Evolutionary conservation across 805 yeast genomes (phyloP), one percentile per base, ranked within the genome.

Genomic region (Candida endomychidarum): DNA sequence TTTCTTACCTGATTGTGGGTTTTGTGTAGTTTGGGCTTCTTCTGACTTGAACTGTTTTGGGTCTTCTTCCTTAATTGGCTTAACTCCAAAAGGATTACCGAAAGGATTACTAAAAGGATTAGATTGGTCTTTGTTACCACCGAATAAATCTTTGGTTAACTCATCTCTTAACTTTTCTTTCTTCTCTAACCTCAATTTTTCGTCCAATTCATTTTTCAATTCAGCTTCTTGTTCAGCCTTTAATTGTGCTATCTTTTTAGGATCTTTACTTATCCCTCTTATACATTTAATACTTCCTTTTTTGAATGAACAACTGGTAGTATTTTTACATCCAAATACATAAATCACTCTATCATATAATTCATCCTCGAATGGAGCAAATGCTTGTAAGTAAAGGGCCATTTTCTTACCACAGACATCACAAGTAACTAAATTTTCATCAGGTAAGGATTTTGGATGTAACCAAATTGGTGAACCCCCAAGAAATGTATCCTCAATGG

Each of bases 341-440:
- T 91, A 93, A 12, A 93, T 61, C 3, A 80, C 80, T 44, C 99
- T 76, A 52, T 87, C 96, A 55, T 90, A 88, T 29, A 79, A 67
- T 8, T 81, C 71, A 24, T 75, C 75, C 23, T 81, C 86, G 29
- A 90, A 60, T 1, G 95, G 95, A 0, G 96, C 83, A 60, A 75
- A 83, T 1, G 91, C 83, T 57, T 93, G 98, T 1, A 83, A 61
- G 21, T 90, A 65, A 33, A 91, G 62, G 10, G 84, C 77, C 82
- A 88, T 73, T 11, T 69, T 63, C 8, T 67, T 58, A 1, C 61
- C 63, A 64, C 99, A 93, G 39, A 74, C 75, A 34, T 74, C 77
- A 65, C 99, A 93, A 24, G 62, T 56, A 6, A 83, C 53, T 14
- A 78, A 57, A 3, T 72, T 74, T 1, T 65, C 65, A 12, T 70